Evolutionary conservation across 345 rosid species (phyloP).

Genomic region (Kandelia obovata): DNA sequence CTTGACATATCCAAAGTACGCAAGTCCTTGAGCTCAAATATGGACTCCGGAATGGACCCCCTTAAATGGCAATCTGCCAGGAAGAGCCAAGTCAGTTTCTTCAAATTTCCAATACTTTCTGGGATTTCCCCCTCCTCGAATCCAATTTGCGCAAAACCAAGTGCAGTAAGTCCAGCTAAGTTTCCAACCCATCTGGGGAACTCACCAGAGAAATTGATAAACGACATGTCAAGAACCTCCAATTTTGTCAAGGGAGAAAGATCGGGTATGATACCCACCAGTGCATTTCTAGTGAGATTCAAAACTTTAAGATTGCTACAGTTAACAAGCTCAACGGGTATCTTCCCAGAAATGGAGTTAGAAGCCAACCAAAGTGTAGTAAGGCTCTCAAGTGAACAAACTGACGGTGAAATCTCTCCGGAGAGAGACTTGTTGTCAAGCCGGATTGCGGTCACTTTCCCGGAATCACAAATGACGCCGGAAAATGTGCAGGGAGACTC

Average conservation of each 20-base stretch:
- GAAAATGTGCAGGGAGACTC: constrained; percentile 52
- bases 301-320: constrained; percentile 51
- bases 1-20: constrained; percentile 54
- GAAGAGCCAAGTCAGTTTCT: constrained; percentile 58
- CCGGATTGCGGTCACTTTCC: constrained; percentile 43
- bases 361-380: constrained; percentile 41
- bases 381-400: constrained; percentile 48
- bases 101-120: constrained; percentile 52
- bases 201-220: constrained; percentile 49
- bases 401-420: constrained; percentile 59
- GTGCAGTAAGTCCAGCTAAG: constrained; percentile 39
- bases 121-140: constrained; percentile 59
- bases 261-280: constrained; percentile 61
- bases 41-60: constrained; percentile 65
- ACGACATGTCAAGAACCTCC: constrained; percentile 50
- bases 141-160: constrained; percentile 45
- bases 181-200: constrained; percentile 73
- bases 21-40: constrained; percentile 43
- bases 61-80: constrained; percentile 39
- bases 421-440: constrained; percentile 48
- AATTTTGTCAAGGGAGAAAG: constrained; percentile 48
- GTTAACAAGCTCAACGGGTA: constrained; percentile 46
- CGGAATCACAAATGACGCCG: constrained; percentile 56
- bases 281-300: constrained; percentile 50
- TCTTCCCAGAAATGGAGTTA: constrained; percentile 47